These are phyloP conservation scores for Breynia disticha DNA, from an alignment of 441 rosid species.

Conservation along the genomic window DNA sequence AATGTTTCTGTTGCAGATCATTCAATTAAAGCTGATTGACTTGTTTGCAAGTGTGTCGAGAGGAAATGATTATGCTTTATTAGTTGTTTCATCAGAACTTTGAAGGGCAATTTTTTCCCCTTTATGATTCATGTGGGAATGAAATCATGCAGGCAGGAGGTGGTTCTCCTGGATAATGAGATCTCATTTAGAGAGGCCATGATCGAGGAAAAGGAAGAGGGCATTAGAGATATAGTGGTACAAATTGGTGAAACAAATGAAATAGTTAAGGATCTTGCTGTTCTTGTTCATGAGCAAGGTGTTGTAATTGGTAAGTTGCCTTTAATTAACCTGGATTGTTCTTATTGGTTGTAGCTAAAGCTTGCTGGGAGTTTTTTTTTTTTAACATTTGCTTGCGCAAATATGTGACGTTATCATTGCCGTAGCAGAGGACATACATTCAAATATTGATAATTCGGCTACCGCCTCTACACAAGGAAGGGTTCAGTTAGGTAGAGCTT, in stretches of 20 bases:
- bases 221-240: conserved; percentile 45
- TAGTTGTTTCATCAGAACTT: no score
- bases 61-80: no score
- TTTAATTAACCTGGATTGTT: no score
- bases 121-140: no score
- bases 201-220: conserved; percentile 66
- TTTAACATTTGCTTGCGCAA: no score
- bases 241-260: conserved; percentile 64
- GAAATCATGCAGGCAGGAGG: conserved; percentile 38
- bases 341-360: no score
- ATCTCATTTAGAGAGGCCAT: conserved; percentile 61
- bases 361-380: no score
- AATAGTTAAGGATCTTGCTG: conserved; percentile 66
- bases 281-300: conserved; percentile 65
- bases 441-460: conserved; percentile 47
- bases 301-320: conserved; percentile 47
- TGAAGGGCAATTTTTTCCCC: conserved; percentile 13
- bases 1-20: no score
- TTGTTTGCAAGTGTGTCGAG: no score
- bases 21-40: no score
- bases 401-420: background rate
- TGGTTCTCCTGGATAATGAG: conserved; percentile 52
- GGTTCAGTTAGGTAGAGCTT: conserved; percentile 48
- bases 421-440: conserved; percentile 48
- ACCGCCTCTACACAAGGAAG: conserved; percentile 41